Conservation (phyloP, 2,329 filamentous ascomycete genomes). For the Botrytis medusae region DNA sequence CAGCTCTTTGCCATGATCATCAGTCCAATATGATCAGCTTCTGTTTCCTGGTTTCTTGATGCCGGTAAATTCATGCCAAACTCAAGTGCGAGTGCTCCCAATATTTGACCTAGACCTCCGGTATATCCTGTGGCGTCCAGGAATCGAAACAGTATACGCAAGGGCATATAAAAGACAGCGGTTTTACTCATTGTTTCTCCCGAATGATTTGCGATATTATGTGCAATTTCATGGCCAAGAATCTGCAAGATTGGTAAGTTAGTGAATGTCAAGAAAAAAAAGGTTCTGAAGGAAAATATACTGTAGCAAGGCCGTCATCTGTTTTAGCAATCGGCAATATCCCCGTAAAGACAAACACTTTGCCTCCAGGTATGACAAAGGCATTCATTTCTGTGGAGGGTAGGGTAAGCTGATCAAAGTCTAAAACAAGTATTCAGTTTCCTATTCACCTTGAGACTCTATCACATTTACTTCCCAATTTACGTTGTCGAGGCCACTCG, state of each 20-base stretch:
- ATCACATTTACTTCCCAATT: slow-evolving; percentile 76
- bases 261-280: neutral
- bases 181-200: slow-evolving; percentile 58
- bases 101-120: slow-evolving; percentile 29
- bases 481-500: slow-evolving; percentile 57
- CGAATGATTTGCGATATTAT: slow-evolving; percentile 68
- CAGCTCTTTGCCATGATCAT: slow-evolving; percentile 83
- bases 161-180: slow-evolving; percentile 41
- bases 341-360: slow-evolving; percentile 77
- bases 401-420: neutral
- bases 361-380: slow-evolving; percentile 75
- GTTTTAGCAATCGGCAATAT: slow-evolving; percentile 65
- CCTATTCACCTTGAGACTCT: slow-evolving; percentile 54
- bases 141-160: slow-evolving; percentile 41
- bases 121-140: slow-evolving; percentile 37
- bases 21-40: slow-evolving; percentile 78
- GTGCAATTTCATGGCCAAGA: slow-evolving; percentile 77
- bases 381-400: slow-evolving; percentile 56
- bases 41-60: slow-evolving; percentile 68
- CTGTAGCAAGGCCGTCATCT: slow-evolving; percentile 68
- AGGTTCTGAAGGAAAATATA: neutral
- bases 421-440: neutral
- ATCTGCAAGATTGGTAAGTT: slow-evolving; percentile 62
- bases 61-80: slow-evolving; percentile 68
- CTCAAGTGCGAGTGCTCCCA: slow-evolving; percentile 46